Base-by-base conservation (phyloP, 108 stramenopile species). In the Pseudonitzschia multiseries region DNA sequence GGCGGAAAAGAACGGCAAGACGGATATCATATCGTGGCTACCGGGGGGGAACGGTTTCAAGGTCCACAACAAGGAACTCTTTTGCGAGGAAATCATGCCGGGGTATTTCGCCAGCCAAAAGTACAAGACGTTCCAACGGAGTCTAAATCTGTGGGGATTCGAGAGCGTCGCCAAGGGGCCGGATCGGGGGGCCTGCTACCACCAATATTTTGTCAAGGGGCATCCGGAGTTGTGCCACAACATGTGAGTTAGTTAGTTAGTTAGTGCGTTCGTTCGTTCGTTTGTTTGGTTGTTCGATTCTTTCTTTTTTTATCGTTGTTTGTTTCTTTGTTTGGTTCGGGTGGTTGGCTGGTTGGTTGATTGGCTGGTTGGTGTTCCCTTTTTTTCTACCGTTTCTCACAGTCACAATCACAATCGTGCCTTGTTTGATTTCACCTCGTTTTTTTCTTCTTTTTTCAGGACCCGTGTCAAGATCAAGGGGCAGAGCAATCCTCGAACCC, bases 71-170 rank as follows among this genome's bases (percentile, higher is more conserved):
- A 87, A 87, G 78, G 77, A 87, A 63, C 69, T 69, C 21, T 89
- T 89, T 44, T 82, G 81, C 32, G 65, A 62, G 24, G 70, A 81
- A 13, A 79, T 89, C 59, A 81, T 89, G 73, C 84, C 89, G 6
- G 57, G 41, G 26, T 86, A 84, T 33, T 87, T 87, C 71, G 77
- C 70, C 51, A 65, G 72, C 33, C 78, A 79, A 73, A 87, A 89
- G 81, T 89, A 86, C 73, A 89, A 86, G 40, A 84, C 83, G 46
- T 89, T 87, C 76, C 87, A 86, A 24, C 79, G 89, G 4, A 66
- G 79, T 18, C 76, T 89, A 32, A 89, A 87, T 57, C 63, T 86
- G 24, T 89, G 86, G 86, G 79, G 83, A 21, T 89, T 89, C 46
- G 68, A 71, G 27, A 74, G 81, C 31, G 77, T 89, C 0, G 73